Percentiles rank a stretch among this genome's conserved stretches.
Conservation (phyloP, 2,329 filamentous ascomycete genomes). For the Zelopaecilomyces penicillatus region DNA sequence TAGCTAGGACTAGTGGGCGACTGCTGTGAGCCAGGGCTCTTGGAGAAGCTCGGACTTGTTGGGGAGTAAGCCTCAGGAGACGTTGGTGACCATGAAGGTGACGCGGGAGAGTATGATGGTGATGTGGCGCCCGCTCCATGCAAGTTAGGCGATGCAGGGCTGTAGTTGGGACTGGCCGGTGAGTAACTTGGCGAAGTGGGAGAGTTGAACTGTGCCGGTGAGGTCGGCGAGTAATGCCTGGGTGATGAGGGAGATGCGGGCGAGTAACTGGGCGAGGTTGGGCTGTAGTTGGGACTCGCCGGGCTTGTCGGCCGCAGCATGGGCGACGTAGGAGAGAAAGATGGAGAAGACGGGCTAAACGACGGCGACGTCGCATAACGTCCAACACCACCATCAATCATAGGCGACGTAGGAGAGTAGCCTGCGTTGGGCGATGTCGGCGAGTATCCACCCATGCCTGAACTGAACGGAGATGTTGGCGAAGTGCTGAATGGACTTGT, state of each 20-base stretch:
- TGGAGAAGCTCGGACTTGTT: conserved; percentile 53
- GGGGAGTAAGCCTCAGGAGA: conserved; percentile 58
- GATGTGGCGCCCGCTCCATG: conserved; percentile 38
- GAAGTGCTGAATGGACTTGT: conserved; percentile 72
- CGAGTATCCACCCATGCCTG: conserved; percentile 56
- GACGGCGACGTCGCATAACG: conserved; percentile 52
- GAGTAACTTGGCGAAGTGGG: conserved; percentile 68
- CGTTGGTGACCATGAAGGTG: conserved; percentile 71
- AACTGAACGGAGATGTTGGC: conserved; percentile 53
- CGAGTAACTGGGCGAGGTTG: conserved; percentile 57
- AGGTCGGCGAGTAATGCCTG: conserved; percentile 58
- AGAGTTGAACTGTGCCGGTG: conserved; percentile 64
- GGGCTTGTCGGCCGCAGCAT: conserved; percentile 47
- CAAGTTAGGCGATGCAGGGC: conserved; percentile 55
- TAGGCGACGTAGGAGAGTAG: conserved; percentile 70
- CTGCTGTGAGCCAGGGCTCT: conserved; percentile 43
- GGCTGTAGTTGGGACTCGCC: conserved; percentile 54
- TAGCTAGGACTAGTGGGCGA: conserved; percentile 64
- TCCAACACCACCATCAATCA: conserved; percentile 45
- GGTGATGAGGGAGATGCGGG: conserved; percentile 51
- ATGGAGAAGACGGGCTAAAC: conserved; percentile 55
- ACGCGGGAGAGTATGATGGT: conserved; percentile 60
- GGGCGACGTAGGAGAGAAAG: conserved; percentile 55
- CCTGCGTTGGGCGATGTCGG: conserved; percentile 65
- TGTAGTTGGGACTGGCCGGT: conserved; percentile 63